These are phyloP conservation scores for Russula griseocarnosa DNA, from an alignment of 768 basidiomycete genomes.

Conservation along the genomic window DNA sequence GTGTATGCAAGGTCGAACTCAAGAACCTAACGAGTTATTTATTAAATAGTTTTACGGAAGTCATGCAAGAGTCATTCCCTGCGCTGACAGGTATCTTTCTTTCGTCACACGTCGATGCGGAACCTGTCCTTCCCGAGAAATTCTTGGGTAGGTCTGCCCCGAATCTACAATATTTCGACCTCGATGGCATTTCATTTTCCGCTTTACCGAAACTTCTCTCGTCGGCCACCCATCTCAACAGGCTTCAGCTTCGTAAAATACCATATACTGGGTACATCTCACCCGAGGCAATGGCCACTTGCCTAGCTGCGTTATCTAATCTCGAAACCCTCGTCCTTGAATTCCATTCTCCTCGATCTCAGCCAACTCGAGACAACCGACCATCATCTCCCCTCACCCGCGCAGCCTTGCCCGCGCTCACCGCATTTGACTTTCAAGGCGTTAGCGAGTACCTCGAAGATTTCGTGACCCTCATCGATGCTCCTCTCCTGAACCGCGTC, in stretches of 20 bases:
- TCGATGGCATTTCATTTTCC: neutral
- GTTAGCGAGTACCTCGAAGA: slow-evolving; percentile 1
- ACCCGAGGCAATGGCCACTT: neutral
- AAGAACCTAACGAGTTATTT: neutral
- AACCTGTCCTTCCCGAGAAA: neutral
- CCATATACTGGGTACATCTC: neutral
- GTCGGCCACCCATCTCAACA: neutral
- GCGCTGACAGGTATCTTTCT: neutral
- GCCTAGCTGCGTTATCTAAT: neutral
- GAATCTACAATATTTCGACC: neutral
- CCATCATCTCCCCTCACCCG: neutral
- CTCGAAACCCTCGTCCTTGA: neutral
- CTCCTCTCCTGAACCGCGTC: neutral
- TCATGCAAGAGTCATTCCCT: neutral
- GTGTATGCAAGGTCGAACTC: neutral
- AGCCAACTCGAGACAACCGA: neutral
- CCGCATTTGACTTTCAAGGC: neutral
- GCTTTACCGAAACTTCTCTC: neutral
- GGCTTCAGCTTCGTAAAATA: neutral
- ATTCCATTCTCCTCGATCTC: neutral
- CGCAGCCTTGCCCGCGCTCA: neutral
- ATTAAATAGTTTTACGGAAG: neutral
- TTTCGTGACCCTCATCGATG: neutral
- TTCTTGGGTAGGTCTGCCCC: neutral
- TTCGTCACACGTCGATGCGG: neutral